Conservation (phyloP, 2,329 filamentous ascomycete species). For the Verticillium nubilum region DNA sequence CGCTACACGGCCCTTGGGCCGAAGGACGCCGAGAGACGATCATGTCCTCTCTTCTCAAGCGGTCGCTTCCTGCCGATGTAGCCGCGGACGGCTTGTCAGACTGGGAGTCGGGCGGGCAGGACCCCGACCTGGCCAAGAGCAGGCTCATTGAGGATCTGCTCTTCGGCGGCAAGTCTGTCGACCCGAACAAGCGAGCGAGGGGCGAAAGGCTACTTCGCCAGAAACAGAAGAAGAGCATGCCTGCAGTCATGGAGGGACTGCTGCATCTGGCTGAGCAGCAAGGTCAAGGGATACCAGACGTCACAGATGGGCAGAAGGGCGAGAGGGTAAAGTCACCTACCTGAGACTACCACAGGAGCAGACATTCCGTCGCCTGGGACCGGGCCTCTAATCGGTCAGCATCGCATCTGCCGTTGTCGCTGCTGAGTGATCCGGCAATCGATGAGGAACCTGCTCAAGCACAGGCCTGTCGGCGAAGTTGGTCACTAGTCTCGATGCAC, state of each 20-base stretch:
- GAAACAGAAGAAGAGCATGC: background rate
- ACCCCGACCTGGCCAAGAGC: constrained; percentile 11
- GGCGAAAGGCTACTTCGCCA: constrained; percentile 4
- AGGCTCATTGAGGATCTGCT: constrained; percentile 17
- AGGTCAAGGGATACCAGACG: background rate
- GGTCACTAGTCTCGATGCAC: background rate
- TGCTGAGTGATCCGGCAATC: background rate
- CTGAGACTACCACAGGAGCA: background rate
- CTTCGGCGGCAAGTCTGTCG: constrained; percentile 8
- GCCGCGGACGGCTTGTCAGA: constrained; percentile 33
- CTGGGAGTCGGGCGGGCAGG: constrained; percentile 30
- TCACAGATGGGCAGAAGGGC: background rate
- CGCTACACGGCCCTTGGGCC: constrained; percentile 38
- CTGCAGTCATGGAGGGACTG: constrained; percentile 9
- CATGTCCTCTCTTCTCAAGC: constrained; percentile 28
- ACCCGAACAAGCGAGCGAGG: constrained; percentile 5
- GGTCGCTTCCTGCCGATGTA: constrained; percentile 31
- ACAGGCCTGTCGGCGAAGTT: background rate
- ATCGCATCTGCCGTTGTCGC: background rate
- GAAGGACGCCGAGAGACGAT: constrained; percentile 19
- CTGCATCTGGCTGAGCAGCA: constrained; percentile 4
- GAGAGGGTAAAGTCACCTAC: background rate
- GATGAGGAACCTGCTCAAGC: no score
- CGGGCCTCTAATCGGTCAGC: background rate
- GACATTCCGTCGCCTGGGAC: background rate